Percentiles rank a stretch among this genome's conserved stretches.
Evolutionary conservation across 371 early-diverging fungal species (phyloP).

Genomic region (Actinomortierella wolfii): DNA sequence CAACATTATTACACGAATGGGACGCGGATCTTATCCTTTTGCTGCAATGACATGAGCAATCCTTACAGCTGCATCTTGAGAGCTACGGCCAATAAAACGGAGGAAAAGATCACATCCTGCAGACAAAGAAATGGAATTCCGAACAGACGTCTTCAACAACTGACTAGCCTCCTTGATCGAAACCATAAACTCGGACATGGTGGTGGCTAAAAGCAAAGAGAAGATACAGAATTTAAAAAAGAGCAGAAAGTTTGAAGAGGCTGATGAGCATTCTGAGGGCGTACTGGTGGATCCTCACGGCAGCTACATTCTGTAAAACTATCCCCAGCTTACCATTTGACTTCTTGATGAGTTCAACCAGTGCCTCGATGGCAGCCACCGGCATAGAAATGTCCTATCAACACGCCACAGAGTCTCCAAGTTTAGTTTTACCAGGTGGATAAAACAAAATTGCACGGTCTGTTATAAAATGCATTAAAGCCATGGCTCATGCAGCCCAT

Average conservation of each 20-base stretch:
- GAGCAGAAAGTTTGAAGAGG: neutral
- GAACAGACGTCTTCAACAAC: slow-evolving; percentile 61
- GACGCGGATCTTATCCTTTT: slow-evolving; percentile 30
- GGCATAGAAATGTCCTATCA: slow-evolving; percentile 82
- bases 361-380: slow-evolving; percentile 84
- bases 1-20: neutral
- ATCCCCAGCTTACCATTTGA: slow-evolving; percentile 57
- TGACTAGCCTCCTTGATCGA: slow-evolving; percentile 74
- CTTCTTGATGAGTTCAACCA: slow-evolving; percentile 76
- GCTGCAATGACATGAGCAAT: neutral
- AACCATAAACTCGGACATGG: slow-evolving; percentile 88
- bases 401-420: neutral
- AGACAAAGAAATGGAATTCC: slow-evolving; percentile 68
- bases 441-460: neutral
- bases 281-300: neutral
- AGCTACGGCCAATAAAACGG: slow-evolving; percentile 75
- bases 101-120: slow-evolving; percentile 93
- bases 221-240: neutral
- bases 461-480: neutral
- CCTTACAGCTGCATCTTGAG: slow-evolving; percentile 67
- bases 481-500: neutral
- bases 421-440: neutral
- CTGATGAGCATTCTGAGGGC: neutral
- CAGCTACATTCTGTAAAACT: too few relatives aligned
- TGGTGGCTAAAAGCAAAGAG: slow-evolving; percentile 58